Base-by-base conservation (phyloP, 345 rosid genomes). In the Hibiscus syriacus region DNA sequence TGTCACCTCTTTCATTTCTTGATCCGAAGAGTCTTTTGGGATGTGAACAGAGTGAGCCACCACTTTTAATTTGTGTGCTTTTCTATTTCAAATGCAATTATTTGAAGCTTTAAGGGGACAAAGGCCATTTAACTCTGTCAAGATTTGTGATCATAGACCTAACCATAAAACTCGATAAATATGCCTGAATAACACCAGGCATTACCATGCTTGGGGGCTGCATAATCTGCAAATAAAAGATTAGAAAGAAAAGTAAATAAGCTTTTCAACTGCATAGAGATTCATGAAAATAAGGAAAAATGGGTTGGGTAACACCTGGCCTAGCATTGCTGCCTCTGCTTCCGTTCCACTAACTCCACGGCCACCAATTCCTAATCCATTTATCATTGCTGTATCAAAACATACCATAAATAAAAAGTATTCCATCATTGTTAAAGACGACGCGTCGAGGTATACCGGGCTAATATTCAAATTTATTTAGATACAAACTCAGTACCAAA, bases 321-420 rank as follows among this genome's bases (percentile, higher is more conserved):
- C 98, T 61, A 92, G 88, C 94, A 89, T 92, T 63, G 89, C 77
- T 20, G 98, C 94, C 74, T 86, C 92, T 66, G 90, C 89, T 79
- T 89, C 92, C 68, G 89, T 87, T 64, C 94, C 96, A 64, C 94
- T 96, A 75, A 85, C 96, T 73, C 34, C 34, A 30, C 34, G 4
- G 3, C 34, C 34, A 2, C 34, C 34, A 32, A 5, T 32, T 32
- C 36, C 36, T 32, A 32, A 32, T 32, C 36, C 36, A 32, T 32
- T 32, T 32, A 32, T 4, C 90, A 92, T 87, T 19, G 96, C 87
- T 25, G 96, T 89, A 73, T 87, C 96, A n/a, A 45, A 89, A 92
- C 65, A 87, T 89, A 19, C 90, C 87, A 78, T 92, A 92, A 66
- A 92, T 96, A 79, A 87, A 86, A 38, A 92, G 86, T 29, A 89